Percentiles rank a stretch among this genome's conserved stretches.
Conservation (phyloP, 164 flowering plant genomes). For the grape (Vitis vinifera) region ASM3070453v1 NC_081808.1:22025001-22025500, state of each 20-base stretch:
- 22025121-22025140: slow-evolving; percentile 27
- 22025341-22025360: slow-evolving; percentile 64
- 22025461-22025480: neutral
- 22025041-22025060: no score
- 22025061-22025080: no score
- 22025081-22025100: slow-evolving; percentile 47
- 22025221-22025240: slow-evolving; percentile 74
- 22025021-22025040: no score
- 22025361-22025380: slow-evolving; percentile 79
- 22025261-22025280: slow-evolving; percentile 75
- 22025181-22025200: slow-evolving; percentile 74
- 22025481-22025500: slow-evolving; percentile 84
- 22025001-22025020: no score
- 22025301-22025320: slow-evolving; percentile 74
- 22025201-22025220: slow-evolving; percentile 55
- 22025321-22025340: slow-evolving; percentile 60
- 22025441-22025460: neutral
- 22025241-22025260: slow-evolving; percentile 78
- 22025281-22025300: slow-evolving; percentile 60
- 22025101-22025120: slow-evolving; percentile 43
- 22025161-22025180: slow-evolving; percentile 73
- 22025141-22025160: slow-evolving; percentile 66
- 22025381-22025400: slow-evolving; percentile 60
- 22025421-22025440: slow-evolving; percentile 1
- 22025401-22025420: slow-evolving; percentile 71